phyloP scores from a whole-genome alignment of 108 stramenopile species.

The Aurantiochytrium sp. region DNA sequence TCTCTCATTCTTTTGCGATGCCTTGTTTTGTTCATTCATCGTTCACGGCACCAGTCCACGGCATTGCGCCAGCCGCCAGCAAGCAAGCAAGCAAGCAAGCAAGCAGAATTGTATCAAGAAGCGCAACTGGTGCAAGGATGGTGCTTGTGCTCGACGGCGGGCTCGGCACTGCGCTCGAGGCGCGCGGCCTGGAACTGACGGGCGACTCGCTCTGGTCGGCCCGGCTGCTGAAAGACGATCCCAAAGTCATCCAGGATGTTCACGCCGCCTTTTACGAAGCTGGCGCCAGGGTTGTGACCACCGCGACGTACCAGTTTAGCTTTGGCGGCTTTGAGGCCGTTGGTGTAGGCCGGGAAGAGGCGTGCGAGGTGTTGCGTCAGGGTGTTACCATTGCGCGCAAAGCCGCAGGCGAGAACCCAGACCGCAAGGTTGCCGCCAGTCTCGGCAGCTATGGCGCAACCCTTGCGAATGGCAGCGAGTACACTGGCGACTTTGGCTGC shows the following conservation, averaged over 20 bases:
- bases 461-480: slow-evolving; percentile 1
- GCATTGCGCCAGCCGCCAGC: too few relatives aligned
- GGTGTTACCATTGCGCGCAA: not conserved
- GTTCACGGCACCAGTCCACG: too few relatives aligned
- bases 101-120: not conserved
- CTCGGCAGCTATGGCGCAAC: not conserved
- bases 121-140: not conserved
- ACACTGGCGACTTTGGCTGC: not conserved
- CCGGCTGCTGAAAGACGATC: not conserved
- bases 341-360: not conserved
- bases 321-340: not conserved
- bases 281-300: not conserved
- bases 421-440: slow-evolving; percentile 6
- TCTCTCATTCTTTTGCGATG: too few relatives aligned
- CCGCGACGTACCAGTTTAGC: not conserved
- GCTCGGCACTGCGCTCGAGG: not conserved
- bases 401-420: not conserved
- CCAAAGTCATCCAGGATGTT: not conserved
- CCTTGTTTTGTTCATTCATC: too few relatives aligned
- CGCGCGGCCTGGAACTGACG: not conserved
- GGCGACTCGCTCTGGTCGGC: not conserved
- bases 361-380: not conserved
- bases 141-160: slow-evolving; percentile 1
- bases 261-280: not conserved
- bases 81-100: too few relatives aligned